Base-by-base conservation (phyloP, 1,139 yeast species). In the Nakaseomyces bracarensis region DNA sequence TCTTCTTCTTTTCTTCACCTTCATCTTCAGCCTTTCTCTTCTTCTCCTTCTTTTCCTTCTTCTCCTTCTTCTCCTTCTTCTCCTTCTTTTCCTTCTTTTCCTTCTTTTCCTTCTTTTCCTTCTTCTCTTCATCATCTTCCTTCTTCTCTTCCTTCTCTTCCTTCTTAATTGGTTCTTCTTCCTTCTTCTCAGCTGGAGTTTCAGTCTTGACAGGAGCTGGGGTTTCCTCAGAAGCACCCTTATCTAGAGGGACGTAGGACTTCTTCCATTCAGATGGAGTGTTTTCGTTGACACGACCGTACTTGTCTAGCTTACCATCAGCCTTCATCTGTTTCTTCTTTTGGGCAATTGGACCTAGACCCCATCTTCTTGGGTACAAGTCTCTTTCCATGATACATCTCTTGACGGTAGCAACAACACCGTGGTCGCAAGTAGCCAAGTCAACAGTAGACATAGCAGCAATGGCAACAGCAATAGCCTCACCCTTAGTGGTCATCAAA, bases 311-410 rank as follows among this genome's bases (percentile, higher is more conserved):
- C 70, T 91, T 91, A 59, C 98, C 98, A 54, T 85, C 96, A 44
- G 95, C 84, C 77, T 89, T 91, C 75, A 91, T 72, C 72, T 89
- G 95, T 76, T 91, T 91, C 83, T 91, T 91, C 82, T 86, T 87
- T 69, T 85, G 89, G 50, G 98, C 98, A 63, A 89, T 86, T 59
- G 98, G 98, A 57, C 98, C 98, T 59, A 91, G 72, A 50, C 98
- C 98, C 98, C 98, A 91, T 77, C 97, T 82, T 77, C 98, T 84
- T 70, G 98, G 98, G 68, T 91, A 91, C 44, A 95, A 79, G 67
- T 91, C 98, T 72, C 98, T 82, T 72, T 91, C 98, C 98, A 91
- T 91, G 58, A 91, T 91, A 73, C 97, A 89, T 73, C 98, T 85
- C 77, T 91, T 91, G 63, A 91, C 95, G 72, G 86, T 87, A 53